These are phyloP conservation scores for Chaetomium strumarium DNA, from an alignment of 2,329 filamentous ascomycete genomes.

Conservation along the genomic window DNA sequence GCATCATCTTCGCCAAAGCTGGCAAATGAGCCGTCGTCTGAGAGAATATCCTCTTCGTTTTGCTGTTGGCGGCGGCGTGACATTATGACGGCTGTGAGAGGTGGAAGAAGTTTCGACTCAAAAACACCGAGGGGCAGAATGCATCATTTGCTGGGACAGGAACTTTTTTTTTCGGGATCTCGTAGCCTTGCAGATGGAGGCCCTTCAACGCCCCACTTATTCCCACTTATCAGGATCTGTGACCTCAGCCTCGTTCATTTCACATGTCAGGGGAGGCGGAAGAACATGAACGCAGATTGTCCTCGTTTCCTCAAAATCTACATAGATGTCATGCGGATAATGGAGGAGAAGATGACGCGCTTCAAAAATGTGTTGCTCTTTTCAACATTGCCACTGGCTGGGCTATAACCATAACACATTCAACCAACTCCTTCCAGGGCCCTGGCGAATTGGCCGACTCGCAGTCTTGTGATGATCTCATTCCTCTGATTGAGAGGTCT, in stretches of 20 bases:
- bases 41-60: conserved; percentile 17
- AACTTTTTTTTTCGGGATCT: conserved; percentile 20
- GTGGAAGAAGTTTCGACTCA: not conserved
- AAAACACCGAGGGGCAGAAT: conserved; percentile 8
- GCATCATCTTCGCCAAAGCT: conserved; percentile 25
- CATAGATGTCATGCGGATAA: not conserved
- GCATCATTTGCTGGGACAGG: not conserved
- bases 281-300: not conserved
- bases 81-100: conserved; percentile 12
- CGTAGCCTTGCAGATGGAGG: conserved; percentile 21
- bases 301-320: not conserved
- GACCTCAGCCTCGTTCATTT: conserved; percentile 5
- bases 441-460: too few species aligned
- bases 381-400: too few species aligned
- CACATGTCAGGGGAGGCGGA: not conserved
- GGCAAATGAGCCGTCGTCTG: conserved; percentile 26
- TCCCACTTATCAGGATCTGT: conserved; percentile 3
- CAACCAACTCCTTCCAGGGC: too few species aligned
- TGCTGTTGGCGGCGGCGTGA: conserved; percentile 18
- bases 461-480: too few species aligned
- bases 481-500: too few species aligned
- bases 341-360: too few species aligned
- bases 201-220: conserved; percentile 5
- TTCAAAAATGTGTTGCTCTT: too few species aligned
- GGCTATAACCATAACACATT: too few species aligned